A percentile compares a stretch with the other conserved stretches of the same genome.
These are phyloP conservation scores for Raphidocelis subcapitata DNA, from an alignment of 139 green algal genomes.

Conservation along the genomic window DNA sequence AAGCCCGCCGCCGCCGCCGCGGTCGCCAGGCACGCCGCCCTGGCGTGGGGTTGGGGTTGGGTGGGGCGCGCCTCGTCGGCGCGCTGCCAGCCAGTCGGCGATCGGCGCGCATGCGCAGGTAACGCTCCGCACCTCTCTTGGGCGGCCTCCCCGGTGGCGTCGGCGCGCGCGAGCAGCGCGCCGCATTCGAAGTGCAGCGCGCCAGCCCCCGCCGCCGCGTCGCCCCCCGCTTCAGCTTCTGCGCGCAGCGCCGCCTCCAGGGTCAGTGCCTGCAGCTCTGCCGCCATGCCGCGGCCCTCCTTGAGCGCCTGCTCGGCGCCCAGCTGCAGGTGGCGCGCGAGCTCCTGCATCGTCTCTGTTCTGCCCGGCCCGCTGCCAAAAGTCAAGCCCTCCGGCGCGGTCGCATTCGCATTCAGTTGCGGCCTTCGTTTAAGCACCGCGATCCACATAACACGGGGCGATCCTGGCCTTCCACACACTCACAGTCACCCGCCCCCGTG, in stretches of 20 bases:
- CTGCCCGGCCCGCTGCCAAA: too few relatives aligned
- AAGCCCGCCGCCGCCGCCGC: too few relatives aligned
- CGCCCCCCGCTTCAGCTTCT: not conserved
- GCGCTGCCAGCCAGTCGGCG: not conserved
- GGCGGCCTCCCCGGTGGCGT: not conserved
- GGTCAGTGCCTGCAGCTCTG: conserved; percentile 12
- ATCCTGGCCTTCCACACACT: too few relatives aligned
- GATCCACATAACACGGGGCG: too few relatives aligned
- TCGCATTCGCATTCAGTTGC: too few relatives aligned
- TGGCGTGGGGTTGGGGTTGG: too few relatives aligned
- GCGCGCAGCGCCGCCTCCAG: not conserved
- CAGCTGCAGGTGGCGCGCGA: conserved; percentile 1
- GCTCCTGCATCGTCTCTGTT: not conserved
- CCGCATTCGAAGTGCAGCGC: not conserved
- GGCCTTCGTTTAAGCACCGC: too few relatives aligned
- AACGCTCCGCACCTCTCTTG: not conserved
- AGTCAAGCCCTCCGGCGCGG: too few relatives aligned
- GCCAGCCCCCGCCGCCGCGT: not conserved
- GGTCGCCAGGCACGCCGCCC: too few relatives aligned
- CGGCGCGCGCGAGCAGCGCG: conserved; percentile 2
- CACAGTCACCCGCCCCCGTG: too few relatives aligned
- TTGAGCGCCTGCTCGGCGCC: not conserved
- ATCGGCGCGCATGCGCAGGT: too few relatives aligned
- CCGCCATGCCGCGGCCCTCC: not conserved
- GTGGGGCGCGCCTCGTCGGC: not conserved